phyloP scores from a whole-genome alignment of 2,329 filamentous ascomycete species.

The Verticillium albo-atrum region DNA sequence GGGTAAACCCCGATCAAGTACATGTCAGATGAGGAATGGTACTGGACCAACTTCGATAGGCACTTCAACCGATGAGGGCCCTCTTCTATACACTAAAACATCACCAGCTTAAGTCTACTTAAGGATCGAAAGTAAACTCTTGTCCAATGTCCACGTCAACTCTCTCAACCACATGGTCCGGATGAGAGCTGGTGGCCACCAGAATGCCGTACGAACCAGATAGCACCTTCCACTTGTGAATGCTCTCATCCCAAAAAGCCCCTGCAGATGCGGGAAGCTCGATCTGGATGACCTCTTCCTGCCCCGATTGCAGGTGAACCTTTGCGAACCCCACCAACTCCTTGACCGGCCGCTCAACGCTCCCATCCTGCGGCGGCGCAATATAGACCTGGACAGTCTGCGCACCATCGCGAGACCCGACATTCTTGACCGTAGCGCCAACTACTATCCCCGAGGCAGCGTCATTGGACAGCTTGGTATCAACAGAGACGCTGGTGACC shows the following conservation, averaged over 20 bases:
- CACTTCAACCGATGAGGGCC: too few relatives aligned
- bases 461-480: not conserved
- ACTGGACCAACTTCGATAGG: too few relatives aligned
- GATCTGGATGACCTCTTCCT: slow-evolving; percentile 14
- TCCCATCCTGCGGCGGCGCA: slow-evolving; percentile 32
- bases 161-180: not conserved
- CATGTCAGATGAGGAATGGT: too few relatives aligned
- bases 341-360: slow-evolving; percentile 22
- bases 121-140: not conserved
- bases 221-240: slow-evolving; percentile 31
- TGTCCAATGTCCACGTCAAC: not conserved
- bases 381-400: slow-evolving; percentile 26
- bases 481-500: slow-evolving; percentile 41
- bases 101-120: too few relatives aligned
- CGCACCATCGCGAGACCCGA: not conserved
- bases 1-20: too few relatives aligned
- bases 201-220: slow-evolving; percentile 29
- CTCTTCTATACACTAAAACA: too few relatives aligned
- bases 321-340: slow-evolving; percentile 50
- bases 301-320: slow-evolving; percentile 43
- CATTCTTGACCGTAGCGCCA: not conserved
- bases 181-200: slow-evolving; percentile 23
- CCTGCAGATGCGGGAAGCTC: slow-evolving; percentile 26
- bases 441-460: not conserved
- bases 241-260: slow-evolving; percentile 35